phyloP scores from a whole-genome alignment of 208 protist species.

The Novymonas esmeraldas region DNA sequence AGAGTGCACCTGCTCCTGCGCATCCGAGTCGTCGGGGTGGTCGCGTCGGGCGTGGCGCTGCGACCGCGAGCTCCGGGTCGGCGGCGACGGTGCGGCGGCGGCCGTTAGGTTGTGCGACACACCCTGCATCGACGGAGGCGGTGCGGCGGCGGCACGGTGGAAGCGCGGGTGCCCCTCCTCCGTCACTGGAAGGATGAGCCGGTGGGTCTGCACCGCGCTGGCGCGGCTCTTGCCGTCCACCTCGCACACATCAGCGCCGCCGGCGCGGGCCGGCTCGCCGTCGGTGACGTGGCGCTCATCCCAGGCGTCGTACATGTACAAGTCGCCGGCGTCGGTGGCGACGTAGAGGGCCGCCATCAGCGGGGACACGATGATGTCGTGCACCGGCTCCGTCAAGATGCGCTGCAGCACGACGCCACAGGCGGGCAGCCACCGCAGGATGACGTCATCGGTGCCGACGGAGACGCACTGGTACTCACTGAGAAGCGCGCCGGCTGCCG shows the following conservation, averaged over 20 bases:
- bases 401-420: slow-evolving; percentile 65
- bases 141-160: slow-evolving; percentile 19
- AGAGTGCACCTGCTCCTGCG: slow-evolving; percentile 9
- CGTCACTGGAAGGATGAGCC: slow-evolving; percentile 26
- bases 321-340: slow-evolving; percentile 53
- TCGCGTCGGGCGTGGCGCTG: not conserved
- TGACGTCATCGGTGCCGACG: slow-evolving; percentile 38
- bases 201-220: slow-evolving; percentile 14
- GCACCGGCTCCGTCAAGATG: slow-evolving; percentile 45
- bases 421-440: slow-evolving; percentile 72
- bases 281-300: slow-evolving; percentile 51
- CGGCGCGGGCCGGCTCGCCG: not conserved
- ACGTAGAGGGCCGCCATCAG: slow-evolving; percentile 74
- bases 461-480: slow-evolving; percentile 74
- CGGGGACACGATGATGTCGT: slow-evolving; percentile 63
- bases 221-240: not conserved
- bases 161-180: slow-evolving; percentile 29
- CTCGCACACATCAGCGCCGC: not conserved
- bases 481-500: slow-evolving; percentile 45
- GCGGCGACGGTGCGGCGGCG: slow-evolving; percentile 4
- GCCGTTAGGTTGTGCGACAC: not conserved
- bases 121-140: not conserved
- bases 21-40: not conserved
- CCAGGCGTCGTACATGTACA: slow-evolving; percentile 77
- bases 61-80: not conserved